Conservation (phyloP, 148 eudicot genomes). For the Diospyros lotus region DNA sequence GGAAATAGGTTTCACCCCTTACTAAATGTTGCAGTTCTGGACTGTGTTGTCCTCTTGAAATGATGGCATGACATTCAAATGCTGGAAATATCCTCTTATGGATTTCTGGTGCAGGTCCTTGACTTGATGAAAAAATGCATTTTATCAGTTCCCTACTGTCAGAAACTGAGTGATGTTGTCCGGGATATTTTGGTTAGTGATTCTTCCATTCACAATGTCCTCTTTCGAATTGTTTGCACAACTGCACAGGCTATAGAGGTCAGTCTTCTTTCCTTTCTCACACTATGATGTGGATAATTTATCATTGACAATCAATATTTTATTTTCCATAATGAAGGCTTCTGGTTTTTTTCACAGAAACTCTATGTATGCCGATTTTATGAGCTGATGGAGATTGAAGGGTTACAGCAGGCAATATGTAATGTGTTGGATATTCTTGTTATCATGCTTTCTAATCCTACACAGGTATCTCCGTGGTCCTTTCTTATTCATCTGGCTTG, state of each 20-base stretch:
- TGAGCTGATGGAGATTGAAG: conserved; percentile 80
- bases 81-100: conserved; percentile 4
- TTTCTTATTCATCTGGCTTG: not conserved
- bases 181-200: conserved; percentile 64
- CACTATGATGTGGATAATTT: not conserved
- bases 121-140: conserved; percentile 58
- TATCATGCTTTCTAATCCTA: conserved; percentile 45
- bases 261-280: conserved; percentile 12
- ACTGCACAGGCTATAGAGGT: conserved; percentile 80
- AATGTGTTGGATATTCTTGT: conserved; percentile 64
- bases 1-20: not conserved
- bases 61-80: not conserved
- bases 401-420: conserved; percentile 58
- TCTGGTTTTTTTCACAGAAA: conserved; percentile 34
- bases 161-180: conserved; percentile 56
- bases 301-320: not conserved
- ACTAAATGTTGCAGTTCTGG: not conserved
- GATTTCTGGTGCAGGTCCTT: conserved; percentile 52
- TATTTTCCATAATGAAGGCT: not conserved
- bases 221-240: conserved; percentile 80
- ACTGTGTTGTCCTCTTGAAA: not conserved
- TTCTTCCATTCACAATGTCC: conserved; percentile 69
- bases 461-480: conserved; percentile 43
- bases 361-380: conserved; percentile 66
- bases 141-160: conserved; percentile 35